Evolutionary conservation across 768 basidiomycete species (phyloP).

Genomic region (Suillus placidus): DNA sequence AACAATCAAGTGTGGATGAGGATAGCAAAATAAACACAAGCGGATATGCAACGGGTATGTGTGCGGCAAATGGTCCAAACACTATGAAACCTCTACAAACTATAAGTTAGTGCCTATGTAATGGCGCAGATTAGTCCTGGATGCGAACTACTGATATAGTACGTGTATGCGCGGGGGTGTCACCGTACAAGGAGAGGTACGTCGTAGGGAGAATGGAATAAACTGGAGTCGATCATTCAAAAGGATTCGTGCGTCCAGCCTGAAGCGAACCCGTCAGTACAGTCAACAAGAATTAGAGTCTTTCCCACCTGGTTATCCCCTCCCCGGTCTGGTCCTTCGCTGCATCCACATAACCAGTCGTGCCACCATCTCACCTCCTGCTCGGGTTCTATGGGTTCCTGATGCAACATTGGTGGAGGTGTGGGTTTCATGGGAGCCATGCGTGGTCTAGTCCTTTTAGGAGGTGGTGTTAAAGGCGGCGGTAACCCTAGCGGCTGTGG

Average conservation of each 20-base stretch:
- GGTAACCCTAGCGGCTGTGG: conserved; percentile 65
- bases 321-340: conserved; percentile 72
- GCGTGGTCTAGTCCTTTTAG: conserved; percentile 42
- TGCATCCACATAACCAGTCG: conserved; percentile 82
- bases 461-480: conserved; percentile 58
- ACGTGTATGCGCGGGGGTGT: neutral
- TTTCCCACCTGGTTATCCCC: conserved; percentile 68
- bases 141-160: conserved; percentile 3
- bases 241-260: conserved; percentile 76
- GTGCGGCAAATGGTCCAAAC: conserved; percentile 12
- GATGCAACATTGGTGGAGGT: conserved; percentile 32
- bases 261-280: conserved; percentile 29
- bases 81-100: conserved; percentile 9
- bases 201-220: conserved; percentile 8
- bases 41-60: conserved; percentile 23
- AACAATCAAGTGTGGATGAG: conserved; percentile 5
- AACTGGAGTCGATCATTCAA: conserved; percentile 36
- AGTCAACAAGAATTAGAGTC: neutral
- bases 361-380: conserved; percentile 74
- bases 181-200: neutral
- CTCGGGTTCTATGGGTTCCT: conserved; percentile 28
- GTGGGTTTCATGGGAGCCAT: conserved; percentile 39
- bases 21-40: conserved; percentile 22
- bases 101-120: conserved; percentile 12
- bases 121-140: neutral